These are phyloP conservation scores for Xanthoconium purpureum DNA, from an alignment of 768 basidiomycete species.

Conservation along the genomic window DNA sequence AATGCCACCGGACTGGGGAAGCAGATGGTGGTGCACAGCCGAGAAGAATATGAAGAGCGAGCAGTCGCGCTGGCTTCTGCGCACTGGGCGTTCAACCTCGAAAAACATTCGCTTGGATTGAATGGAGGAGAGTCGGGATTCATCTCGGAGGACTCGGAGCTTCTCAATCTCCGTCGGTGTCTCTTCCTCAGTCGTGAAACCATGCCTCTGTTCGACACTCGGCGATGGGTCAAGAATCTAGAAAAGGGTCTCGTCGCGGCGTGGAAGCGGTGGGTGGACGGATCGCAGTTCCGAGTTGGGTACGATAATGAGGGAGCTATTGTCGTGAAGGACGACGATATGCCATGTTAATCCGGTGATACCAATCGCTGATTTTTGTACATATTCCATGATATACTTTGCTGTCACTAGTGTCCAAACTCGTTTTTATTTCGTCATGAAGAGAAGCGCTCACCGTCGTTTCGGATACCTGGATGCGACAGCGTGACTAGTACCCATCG, in stretches of 20 bases:
- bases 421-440: too few species aligned
- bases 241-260: slow-evolving; percentile 43
- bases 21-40: slow-evolving; percentile 43
- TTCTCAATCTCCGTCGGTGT: slow-evolving; percentile 39
- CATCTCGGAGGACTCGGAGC: slow-evolving; percentile 27
- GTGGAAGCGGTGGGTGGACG: slow-evolving; percentile 49
- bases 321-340: slow-evolving; percentile 29
- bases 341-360: neutral
- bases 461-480: too few species aligned
- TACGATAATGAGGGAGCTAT: slow-evolving; percentile 33
- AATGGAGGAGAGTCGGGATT: neutral
- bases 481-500: neutral
- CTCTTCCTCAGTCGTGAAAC: slow-evolving; percentile 41
- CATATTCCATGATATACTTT: neutral
- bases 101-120: neutral
- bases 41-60: slow-evolving; percentile 45
- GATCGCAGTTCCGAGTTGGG: slow-evolving; percentile 33
- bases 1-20: slow-evolving; percentile 47
- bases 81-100: slow-evolving; percentile 18
- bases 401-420: too few species aligned
- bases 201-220: slow-evolving; percentile 49
- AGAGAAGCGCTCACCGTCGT: too few species aligned
- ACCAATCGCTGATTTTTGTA: neutral
- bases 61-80: slow-evolving; percentile 40
- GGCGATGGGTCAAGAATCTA: slow-evolving; percentile 44